Evolutionary conservation across 371 early-diverging fungal species (phyloP).

Genomic region (Amoeboaphelidium protococcarum): DNA sequence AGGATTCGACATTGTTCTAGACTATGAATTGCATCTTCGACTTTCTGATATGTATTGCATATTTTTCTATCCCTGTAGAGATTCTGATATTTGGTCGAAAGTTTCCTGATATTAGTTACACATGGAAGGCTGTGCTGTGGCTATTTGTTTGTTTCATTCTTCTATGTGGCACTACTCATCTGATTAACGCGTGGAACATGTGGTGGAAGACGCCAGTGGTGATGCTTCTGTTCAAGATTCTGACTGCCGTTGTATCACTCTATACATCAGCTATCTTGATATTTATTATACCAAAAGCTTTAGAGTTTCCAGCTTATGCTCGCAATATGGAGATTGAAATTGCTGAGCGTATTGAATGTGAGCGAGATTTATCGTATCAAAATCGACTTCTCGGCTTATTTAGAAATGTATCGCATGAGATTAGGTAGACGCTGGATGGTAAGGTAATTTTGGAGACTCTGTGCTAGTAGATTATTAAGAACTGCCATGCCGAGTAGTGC

Average conservation of each 20-base stretch:
- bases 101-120: background rate
- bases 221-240: background rate
- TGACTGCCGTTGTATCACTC: background rate
- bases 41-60: background rate
- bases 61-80: background rate
- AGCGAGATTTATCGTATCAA: background rate
- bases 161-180: conserved; percentile 2
- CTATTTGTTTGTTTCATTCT: conserved; percentile 1
- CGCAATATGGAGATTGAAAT: conserved; percentile 1
- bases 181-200: background rate
- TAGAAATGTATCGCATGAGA: background rate
- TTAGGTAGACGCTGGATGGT: background rate
- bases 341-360: background rate
- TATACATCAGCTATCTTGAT: background rate
- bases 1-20: too few relatives aligned
- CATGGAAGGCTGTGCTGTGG: background rate
- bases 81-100: background rate
- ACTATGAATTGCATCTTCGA: too few relatives aligned
- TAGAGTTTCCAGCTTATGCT: conserved; percentile 1
- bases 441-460: background rate
- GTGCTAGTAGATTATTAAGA: background rate
- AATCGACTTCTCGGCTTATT: background rate
- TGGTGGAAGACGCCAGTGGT: background rate
- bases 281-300: background rate
- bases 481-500: background rate